A percentile compares a stretch with the other conserved stretches of the same genome.
Evolutionary conservation across 768 basidiomycete species (phyloP).

Genomic region (Termitomyces sp.): DNA sequence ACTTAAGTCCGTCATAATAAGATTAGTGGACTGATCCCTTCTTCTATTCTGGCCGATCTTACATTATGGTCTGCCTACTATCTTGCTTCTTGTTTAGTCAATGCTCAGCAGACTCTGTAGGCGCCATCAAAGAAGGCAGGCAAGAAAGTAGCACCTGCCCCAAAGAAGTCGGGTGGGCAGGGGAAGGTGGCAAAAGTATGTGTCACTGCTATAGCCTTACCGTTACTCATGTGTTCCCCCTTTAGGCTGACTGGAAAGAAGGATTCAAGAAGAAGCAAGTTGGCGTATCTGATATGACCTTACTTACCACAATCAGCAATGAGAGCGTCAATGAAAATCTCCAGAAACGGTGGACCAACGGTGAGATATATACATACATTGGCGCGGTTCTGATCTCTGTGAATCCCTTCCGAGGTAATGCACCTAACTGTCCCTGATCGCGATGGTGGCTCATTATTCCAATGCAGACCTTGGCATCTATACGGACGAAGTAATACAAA

Average conservation of each 20-base stretch:
- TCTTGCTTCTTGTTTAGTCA: neutral
- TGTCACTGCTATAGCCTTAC: neutral
- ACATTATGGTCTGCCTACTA: conserved; percentile 12
- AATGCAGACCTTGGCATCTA: conserved; percentile 91
- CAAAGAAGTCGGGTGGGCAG: conserved; percentile 55
- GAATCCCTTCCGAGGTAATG: conserved; percentile 89
- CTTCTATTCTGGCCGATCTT: neutral
- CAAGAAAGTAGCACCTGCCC: conserved; percentile 64
- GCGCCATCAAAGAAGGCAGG: conserved; percentile 88
- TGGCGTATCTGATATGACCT: conserved; percentile 98
- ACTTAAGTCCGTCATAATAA: neutral
- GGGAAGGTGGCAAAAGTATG: conserved; percentile 75
- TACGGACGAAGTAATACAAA: conserved; percentile 78
- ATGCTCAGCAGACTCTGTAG: conserved; percentile 28
- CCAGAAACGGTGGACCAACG: conserved; percentile 91
- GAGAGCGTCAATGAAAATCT: conserved; percentile 97
- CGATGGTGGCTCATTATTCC: conserved; percentile 2
- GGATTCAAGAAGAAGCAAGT: conserved; percentile 99
- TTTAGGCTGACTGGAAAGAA: conserved; percentile 97
- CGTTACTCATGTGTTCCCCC: conserved; percentile 7
- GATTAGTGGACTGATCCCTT: neutral
- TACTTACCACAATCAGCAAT: conserved; percentile 94
- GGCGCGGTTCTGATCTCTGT: conserved; percentile 99
- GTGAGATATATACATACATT: conserved; percentile 98
- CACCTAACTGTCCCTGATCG: neutral